Evolutionary conservation across 176 grass and related monocot genomes (phyloP).

Genomic region (Oryza punctata): DNA sequence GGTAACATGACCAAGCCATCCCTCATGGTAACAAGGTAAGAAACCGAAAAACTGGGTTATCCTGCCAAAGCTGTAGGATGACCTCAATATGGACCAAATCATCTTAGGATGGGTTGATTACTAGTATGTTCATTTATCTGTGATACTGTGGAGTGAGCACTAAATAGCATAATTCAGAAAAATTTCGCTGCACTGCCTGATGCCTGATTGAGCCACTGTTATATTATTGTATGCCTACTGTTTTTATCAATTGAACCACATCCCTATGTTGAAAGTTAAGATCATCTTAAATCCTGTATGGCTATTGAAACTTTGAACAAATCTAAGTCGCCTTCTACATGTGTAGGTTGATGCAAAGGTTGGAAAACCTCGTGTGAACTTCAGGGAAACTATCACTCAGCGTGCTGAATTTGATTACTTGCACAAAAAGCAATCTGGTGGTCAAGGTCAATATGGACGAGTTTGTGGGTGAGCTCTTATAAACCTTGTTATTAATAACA

Average conservation of each 20-base stretch:
- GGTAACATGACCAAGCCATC: neutral
- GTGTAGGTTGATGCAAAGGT: conserved; percentile 76
- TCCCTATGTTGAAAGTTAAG: conserved; percentile 2
- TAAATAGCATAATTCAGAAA: conserved; percentile 8
- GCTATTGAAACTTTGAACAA: conserved; percentile 20
- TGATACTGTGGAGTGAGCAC: neutral
- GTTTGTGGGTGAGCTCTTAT: conserved; percentile 73
- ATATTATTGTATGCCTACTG: conserved; percentile 3
- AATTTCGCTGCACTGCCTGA: neutral
- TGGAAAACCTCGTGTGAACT: conserved; percentile 93
- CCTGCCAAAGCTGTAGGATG: too few species aligned
- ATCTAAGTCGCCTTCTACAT: conserved; percentile 4
- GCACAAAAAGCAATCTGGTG: conserved; percentile 97
- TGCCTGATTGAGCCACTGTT: conserved; percentile 15
- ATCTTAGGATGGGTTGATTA: neutral
- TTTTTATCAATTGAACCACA: neutral
- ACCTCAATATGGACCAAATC: neutral
- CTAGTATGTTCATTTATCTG: neutral
- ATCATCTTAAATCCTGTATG: neutral
- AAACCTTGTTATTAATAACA: neutral
- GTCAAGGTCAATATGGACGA: conserved; percentile 99
- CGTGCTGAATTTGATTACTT: conserved; percentile 92
- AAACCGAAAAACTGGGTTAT: too few species aligned
- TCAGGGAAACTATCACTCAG: conserved; percentile 92
- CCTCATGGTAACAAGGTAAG: neutral